Evolutionary conservation across 1,284 basidiomycete genomes (phyloP).

Genomic region (Cryptococcus hybrid): DNA sequence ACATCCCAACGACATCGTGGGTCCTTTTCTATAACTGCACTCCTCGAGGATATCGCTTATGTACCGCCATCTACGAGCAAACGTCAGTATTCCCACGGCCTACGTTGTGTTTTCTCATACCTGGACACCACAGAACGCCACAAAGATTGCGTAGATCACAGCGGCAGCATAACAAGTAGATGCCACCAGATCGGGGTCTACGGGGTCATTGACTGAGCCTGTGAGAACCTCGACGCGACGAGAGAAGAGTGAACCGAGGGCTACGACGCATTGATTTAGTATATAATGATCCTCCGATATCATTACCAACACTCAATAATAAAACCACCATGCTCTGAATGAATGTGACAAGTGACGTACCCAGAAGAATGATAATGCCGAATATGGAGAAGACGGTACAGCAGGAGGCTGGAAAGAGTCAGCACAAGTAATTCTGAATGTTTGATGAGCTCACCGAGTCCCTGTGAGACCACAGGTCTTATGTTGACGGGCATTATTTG

Average conservation of each 20-base stretch:
- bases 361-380: constrained; percentile 55
- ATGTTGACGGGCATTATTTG: constrained; percentile 29
- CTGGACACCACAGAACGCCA: constrained; percentile 56
- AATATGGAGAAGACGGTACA: constrained; percentile 56
- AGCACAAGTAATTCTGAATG: constrained; percentile 1
- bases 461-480: constrained; percentile 49
- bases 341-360: constrained; percentile 23
- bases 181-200: constrained; percentile 52
- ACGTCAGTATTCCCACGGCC: neutral
- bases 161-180: constrained; percentile 55
- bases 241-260: constrained; percentile 41
- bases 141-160: constrained; percentile 53
- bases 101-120: constrained; percentile 27
- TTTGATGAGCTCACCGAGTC: constrained; percentile 41
- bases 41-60: constrained; percentile 49
- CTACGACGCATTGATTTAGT: constrained; percentile 12
- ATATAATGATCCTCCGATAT: neutral
- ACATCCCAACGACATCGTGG: too few relatives aligned
- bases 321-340: neutral
- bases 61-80: constrained; percentile 40
- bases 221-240: constrained; percentile 53
- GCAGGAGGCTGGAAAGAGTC: constrained; percentile 51
- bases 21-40: constrained; percentile 44
- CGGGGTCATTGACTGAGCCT: constrained; percentile 52
- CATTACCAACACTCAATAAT: neutral